Evolutionary conservation across 2,329 filamentous ascomycete genomes (phyloP).

Genomic region (Pseudomassariella vexata): DNA sequence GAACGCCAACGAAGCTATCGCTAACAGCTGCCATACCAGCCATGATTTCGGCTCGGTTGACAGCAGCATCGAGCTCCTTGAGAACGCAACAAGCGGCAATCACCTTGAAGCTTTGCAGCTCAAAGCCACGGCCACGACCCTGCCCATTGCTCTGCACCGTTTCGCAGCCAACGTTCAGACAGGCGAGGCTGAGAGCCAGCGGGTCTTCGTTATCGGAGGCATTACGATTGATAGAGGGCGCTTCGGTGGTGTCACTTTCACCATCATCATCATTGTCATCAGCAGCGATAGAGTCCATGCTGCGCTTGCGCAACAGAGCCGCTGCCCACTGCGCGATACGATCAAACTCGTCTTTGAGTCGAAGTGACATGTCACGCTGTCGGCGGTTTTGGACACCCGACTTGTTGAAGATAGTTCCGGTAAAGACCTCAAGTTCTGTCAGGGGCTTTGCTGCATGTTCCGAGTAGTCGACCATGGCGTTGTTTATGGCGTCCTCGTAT

Average conservation of each 20-base stretch:
- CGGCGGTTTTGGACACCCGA: conserved; percentile 40
- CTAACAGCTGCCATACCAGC: conserved; percentile 9
- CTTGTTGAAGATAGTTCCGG: conserved; percentile 49
- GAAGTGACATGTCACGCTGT: conserved; percentile 45
- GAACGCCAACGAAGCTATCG: conserved; percentile 14
- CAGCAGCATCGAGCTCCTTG: conserved; percentile 20
- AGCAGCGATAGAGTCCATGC: conserved; percentile 6
- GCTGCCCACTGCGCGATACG: conserved; percentile 36
- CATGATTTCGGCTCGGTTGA: conserved; percentile 10
- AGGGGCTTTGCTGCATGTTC: conserved; percentile 38
- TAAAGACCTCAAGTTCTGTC: conserved; percentile 48
- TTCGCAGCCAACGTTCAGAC: conserved; percentile 15
- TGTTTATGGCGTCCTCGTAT: conserved; percentile 38
- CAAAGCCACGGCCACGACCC: conserved; percentile 1
- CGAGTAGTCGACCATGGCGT: conserved; percentile 36
- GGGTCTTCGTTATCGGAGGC: conserved; percentile 6
- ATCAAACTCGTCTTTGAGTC: conserved; percentile 46
- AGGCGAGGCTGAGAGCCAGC: conserved; percentile 24
- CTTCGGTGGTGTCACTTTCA: background rate
- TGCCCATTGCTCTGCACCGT: background rate
- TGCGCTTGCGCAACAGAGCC: conserved; percentile 26
- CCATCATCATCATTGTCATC: conserved; percentile 7
- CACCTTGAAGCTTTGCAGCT: conserved; percentile 23
- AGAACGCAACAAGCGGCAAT: conserved; percentile 23
- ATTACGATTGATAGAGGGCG: conserved; percentile 2